These are phyloP conservation scores for Bolboschoenus planiculmis DNA, from an alignment of 176 grass and related monocot genomes.

Conservation along the genomic window DNA sequence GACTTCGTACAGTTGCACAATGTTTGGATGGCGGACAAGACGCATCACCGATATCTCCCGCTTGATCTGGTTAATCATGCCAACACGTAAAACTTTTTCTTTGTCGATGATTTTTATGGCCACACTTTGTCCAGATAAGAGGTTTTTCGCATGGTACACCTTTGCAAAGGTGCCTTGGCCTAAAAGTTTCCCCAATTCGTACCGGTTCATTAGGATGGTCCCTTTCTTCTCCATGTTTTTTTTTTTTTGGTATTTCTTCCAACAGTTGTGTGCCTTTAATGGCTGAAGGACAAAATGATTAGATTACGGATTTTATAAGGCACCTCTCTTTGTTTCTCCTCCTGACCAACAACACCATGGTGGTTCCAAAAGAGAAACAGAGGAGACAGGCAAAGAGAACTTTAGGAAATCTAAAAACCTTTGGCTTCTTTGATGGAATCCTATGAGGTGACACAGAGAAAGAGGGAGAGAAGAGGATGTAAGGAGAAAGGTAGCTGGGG, in stretches of 20 bases:
- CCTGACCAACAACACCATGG: constrained; percentile 20
- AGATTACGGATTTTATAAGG: background rate
- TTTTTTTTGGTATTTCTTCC: background rate
- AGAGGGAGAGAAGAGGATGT: background rate
- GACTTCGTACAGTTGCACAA: constrained; percentile 86
- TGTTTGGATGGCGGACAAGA: constrained; percentile 63
- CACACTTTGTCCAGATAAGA: constrained; percentile 50
- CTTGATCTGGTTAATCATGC: constrained; percentile 90
- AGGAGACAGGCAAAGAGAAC: background rate
- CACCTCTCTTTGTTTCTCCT: constrained; percentile 14
- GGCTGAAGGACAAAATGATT: background rate
- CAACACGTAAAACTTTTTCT: constrained; percentile 73
- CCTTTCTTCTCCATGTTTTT: constrained; percentile 68
- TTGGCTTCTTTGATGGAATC: background rate
- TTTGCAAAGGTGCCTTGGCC: constrained; percentile 86
- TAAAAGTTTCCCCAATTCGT: constrained; percentile 62
- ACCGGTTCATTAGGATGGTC: constrained; percentile 74
- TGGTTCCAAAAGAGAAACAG: constrained; percentile 16
- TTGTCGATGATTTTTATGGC: constrained; percentile 86
- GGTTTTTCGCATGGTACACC: constrained; percentile 70
- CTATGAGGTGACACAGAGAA: background rate
- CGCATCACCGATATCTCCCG: constrained; percentile 81
- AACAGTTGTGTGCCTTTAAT: background rate
- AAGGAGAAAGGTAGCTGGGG: background rate
- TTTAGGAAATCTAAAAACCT: background rate